Conservation (phyloP, 2,329 filamentous ascomycete species). For the Ophidiomyces ophidiicola region DNA sequence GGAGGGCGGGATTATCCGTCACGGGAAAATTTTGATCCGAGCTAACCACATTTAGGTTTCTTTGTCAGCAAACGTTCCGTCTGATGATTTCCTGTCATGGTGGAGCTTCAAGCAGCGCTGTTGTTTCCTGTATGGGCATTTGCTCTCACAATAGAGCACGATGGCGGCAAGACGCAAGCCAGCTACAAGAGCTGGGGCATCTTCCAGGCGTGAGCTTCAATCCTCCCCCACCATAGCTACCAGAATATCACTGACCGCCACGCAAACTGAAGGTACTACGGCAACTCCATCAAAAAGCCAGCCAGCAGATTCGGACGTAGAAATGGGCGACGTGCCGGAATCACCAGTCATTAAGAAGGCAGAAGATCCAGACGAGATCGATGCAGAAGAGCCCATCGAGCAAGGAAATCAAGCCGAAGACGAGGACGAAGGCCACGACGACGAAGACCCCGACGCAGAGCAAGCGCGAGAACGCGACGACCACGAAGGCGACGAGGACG, state of each 20-base stretch:
- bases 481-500: constrained; percentile 21
- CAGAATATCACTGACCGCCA: neutral
- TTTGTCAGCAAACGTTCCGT: no score
- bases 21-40: no score
- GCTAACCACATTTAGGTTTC: no score
- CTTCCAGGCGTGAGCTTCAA: constrained; percentile 32
- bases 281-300: constrained; percentile 32
- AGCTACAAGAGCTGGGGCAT: constrained; percentile 37
- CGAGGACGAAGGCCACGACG: constrained; percentile 8
- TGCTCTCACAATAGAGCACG: no score
- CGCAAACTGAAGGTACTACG: constrained; percentile 15
- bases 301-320: constrained; percentile 36
- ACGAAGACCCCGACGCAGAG: constrained; percentile 18
- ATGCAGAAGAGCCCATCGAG: constrained; percentile 5
- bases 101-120: no score
- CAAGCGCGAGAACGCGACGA: constrained; percentile 13
- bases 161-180: constrained; percentile 37
- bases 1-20: no score
- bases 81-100: no score
- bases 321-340: constrained; percentile 30
- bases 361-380: constrained; percentile 23
- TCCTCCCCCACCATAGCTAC: neutral
- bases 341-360: constrained; percentile 25
- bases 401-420: constrained; percentile 13
- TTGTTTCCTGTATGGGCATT: no score